Percentiles rank a stretch among this genome's conserved stretches.
These are phyloP conservation scores for Pisolithus microcarpus DNA, from an alignment of 768 basidiomycete genomes.

Conservation along the genomic window DNA sequence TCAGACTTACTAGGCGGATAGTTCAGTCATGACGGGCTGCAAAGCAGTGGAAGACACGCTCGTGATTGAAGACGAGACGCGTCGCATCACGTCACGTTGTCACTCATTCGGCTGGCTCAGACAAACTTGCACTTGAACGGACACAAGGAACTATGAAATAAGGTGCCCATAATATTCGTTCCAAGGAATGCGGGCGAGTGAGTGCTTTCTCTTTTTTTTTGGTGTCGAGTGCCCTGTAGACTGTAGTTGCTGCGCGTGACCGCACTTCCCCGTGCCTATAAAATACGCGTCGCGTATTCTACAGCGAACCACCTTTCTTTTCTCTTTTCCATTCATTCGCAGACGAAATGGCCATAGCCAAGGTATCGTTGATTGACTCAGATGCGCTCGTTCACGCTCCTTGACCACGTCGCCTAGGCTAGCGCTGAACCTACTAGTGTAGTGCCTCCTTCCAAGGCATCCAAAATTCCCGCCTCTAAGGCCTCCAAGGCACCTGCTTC, in stretches of 20 bases:
- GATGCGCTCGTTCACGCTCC: not conserved
- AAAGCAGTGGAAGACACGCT: not conserved
- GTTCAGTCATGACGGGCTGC: slow-evolving; percentile 29
- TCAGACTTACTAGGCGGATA: slow-evolving; percentile 47
- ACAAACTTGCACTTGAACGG: too few species aligned
- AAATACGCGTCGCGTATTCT: not conserved
- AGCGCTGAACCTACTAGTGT: not conserved
- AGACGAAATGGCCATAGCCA: not conserved
- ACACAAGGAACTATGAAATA: too few species aligned
- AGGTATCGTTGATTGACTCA: not conserved
- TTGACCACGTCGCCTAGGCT: not conserved
- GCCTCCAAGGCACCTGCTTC: slow-evolving; percentile 48
- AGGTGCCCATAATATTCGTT: too few species aligned
- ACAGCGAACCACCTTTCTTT: not conserved
- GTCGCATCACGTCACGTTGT: slow-evolving; percentile 29
- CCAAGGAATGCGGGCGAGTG: too few species aligned
- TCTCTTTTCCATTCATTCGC: not conserved
- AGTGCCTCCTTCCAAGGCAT: slow-evolving; percentile 23
- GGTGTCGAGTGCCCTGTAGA: too few species aligned
- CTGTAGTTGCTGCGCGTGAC: not conserved
- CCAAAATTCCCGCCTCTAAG: slow-evolving; percentile 34
- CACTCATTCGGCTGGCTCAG: slow-evolving; percentile 1
- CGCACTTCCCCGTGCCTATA: not conserved
- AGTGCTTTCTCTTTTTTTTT: too few species aligned
- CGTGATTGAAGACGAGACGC: slow-evolving; percentile 9